These are phyloP conservation scores for Candida suzukii DNA, from an alignment of 805 yeast species.

Conservation along the genomic window DNA sequence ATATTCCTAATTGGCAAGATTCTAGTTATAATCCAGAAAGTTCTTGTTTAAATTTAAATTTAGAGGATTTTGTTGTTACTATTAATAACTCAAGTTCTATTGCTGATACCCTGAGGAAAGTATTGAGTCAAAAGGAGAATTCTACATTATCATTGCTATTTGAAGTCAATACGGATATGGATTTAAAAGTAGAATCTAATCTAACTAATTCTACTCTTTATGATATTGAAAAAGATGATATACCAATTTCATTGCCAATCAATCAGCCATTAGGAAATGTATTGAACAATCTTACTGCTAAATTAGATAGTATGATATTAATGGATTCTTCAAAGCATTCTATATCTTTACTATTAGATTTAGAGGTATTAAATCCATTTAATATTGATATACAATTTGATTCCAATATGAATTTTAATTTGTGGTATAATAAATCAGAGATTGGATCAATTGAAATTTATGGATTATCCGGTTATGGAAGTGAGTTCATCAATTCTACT, in stretches of 20 bases:
- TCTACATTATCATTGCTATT: no score
- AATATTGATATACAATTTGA: constrained; percentile 11
- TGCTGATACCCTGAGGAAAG: no score
- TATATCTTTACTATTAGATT: constrained; percentile 23
- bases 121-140: no score
- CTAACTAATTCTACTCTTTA: constrained; percentile 12
- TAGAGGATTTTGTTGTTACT: constrained; percentile 4
- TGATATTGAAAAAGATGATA: background rate
- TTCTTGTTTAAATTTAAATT: constrained; percentile 3
- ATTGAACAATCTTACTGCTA: background rate
- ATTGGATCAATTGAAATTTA: constrained; percentile 26
- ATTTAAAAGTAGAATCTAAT: constrained; percentile 16
- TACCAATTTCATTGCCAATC: background rate
- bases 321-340: constrained; percentile 19
- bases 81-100: constrained; percentile 1
- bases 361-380: constrained; percentile 29
- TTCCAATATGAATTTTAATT: constrained; percentile 11
- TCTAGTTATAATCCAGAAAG: constrained; percentile 13
- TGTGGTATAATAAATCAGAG: constrained; percentile 23
- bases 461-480: constrained; percentile 16
- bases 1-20: constrained; percentile 10
- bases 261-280: background rate
- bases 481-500: constrained; percentile 14
- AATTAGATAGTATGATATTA: constrained; percentile 12
- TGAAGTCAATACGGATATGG: constrained; percentile 6